These are phyloP conservation scores for Melanomma pulvis-pyrius DNA, from an alignment of 495 filamentous ascomycete species.

Conservation along the genomic window DNA sequence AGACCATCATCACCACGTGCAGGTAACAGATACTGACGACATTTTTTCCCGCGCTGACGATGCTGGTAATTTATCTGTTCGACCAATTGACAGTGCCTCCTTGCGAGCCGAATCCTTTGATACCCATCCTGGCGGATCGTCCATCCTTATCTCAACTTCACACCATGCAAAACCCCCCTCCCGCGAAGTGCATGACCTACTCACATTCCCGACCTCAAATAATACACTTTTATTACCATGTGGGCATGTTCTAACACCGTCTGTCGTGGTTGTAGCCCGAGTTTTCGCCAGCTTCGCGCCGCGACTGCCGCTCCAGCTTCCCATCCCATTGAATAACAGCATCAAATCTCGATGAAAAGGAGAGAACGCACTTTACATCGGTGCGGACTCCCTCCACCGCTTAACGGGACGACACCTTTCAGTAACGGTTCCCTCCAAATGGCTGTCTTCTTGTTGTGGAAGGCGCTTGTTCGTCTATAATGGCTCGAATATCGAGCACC, in stretches of 20 bases:
- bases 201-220: no score
- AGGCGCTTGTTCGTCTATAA: background rate
- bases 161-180: background rate
- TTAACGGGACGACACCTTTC: no score
- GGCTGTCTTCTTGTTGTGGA: background rate
- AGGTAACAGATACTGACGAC: background rate
- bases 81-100: background rate
- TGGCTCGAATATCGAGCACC: background rate
- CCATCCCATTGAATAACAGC: no score
- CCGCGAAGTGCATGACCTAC: no score
- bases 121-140: background rate
- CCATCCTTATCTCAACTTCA: slow-evolving; percentile 1
- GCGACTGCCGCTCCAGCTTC: no score
- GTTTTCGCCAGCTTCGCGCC: no score
- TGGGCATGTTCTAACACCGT: no score
- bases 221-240: no score
- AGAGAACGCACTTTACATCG: no score
- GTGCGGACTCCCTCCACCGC: background rate
- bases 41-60: background rate
- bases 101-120: background rate
- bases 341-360: no score
- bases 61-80: background rate
- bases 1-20: background rate
- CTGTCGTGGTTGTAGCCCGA: no score
- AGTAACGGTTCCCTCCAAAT: no score